A percentile compares a stretch with the other conserved stretches of the same genome.
Evolutionary conservation across 768 basidiomycete genomes (phyloP).

Genomic region (Russula ochroleuca): DNA sequence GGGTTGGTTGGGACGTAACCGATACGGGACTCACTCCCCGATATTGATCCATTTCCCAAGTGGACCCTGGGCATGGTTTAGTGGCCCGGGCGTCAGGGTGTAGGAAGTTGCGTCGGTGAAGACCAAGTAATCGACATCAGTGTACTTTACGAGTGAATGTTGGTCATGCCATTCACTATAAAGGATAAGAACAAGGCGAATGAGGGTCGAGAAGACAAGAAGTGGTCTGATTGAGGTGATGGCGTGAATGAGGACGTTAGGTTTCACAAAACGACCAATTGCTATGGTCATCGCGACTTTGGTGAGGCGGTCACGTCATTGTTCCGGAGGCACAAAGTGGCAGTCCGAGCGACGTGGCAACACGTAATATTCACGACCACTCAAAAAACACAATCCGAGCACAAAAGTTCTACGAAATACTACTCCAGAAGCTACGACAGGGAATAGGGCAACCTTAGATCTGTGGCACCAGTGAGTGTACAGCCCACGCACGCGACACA

Average conservation of each 20-base stretch:
- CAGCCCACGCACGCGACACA: neutral
- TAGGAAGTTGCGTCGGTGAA: slow-evolving; percentile 89
- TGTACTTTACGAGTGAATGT: slow-evolving; percentile 83
- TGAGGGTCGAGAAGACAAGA: slow-evolving; percentile 47
- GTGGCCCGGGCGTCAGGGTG: slow-evolving; percentile 45
- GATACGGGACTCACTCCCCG: slow-evolving; percentile 65
- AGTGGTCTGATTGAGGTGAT: slow-evolving; percentile 47
- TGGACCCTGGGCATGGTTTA: slow-evolving; percentile 60
- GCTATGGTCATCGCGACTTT: neutral
- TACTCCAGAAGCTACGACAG: slow-evolving; percentile 1
- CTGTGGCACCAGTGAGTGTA: slow-evolving; percentile 14
- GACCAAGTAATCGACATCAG: slow-evolving; percentile 96
- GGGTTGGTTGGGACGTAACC: slow-evolving; percentile 3
- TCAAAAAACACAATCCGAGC: slow-evolving; percentile 9
- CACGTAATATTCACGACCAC: slow-evolving; percentile 19
- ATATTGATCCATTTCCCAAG: slow-evolving; percentile 43
- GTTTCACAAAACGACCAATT: neutral
- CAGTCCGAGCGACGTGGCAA: slow-evolving; percentile 21
- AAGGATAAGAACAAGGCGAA: slow-evolving; percentile 67
- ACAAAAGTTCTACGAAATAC: slow-evolving; percentile 16
- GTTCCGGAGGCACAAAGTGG: neutral
- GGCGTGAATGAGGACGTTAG: neutral
- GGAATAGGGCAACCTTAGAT: slow-evolving; percentile 13
- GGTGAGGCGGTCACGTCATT: neutral
- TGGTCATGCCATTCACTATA: slow-evolving; percentile 92